phyloP scores from a whole-genome alignment of 768 basidiomycete species.

The Filobasidium floriforme region DNA sequence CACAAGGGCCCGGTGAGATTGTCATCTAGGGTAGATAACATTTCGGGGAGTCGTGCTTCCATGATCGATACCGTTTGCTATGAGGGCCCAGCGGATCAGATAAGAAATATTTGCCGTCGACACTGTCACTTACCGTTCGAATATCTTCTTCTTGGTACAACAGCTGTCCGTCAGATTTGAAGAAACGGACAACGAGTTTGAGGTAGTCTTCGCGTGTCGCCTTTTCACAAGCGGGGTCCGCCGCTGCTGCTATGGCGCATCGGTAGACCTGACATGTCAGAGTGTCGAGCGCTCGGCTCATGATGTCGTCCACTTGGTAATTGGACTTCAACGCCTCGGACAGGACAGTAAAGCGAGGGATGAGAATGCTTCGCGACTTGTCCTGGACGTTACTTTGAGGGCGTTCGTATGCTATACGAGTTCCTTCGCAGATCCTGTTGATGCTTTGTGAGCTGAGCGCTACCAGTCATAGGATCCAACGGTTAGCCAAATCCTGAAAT shows the following conservation, averaged over 20 bases:
- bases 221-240: not conserved
- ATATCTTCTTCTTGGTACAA: not conserved
- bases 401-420: not conserved
- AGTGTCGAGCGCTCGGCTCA: not conserved
- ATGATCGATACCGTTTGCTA: not conserved
- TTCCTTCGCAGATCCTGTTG: not conserved
- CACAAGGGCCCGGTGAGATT: conserved; percentile 11
- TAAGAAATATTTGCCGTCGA: not conserved
- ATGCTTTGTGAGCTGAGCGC: too few relatives aligned
- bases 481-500: too few relatives aligned
- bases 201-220: conserved; percentile 5
- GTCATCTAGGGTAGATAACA: not conserved
- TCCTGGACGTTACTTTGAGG: not conserved
- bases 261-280: not conserved
- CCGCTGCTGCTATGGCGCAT: not conserved
- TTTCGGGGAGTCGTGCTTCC: not conserved
- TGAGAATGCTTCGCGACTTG: not conserved
- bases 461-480: too few relatives aligned
- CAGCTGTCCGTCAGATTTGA: not conserved
- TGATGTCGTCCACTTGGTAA: not conserved
- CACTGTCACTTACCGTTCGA: not conserved
- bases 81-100: not conserved
- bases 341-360: conserved; percentile 10
- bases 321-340: conserved; percentile 21
- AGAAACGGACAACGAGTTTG: conserved; percentile 9